These are phyloP conservation scores for Dipteronia dyeriana DNA, from an alignment of 345 rosid genomes.

Conservation along the genomic window DNA sequence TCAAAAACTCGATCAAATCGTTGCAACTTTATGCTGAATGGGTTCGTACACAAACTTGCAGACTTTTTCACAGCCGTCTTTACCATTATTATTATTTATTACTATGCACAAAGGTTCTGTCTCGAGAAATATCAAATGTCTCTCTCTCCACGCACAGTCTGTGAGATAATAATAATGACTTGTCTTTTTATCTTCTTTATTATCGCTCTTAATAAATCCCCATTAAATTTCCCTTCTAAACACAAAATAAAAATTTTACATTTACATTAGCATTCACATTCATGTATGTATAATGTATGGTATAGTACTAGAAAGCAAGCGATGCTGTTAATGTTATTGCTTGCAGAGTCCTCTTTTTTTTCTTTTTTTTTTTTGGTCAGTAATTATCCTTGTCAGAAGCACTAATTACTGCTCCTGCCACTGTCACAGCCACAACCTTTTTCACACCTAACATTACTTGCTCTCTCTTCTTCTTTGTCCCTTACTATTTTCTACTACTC, in stretches of 20 bases:
- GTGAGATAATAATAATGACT: slow-evolving; percentile 29
- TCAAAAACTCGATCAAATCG: neutral
- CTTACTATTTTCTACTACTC: slow-evolving; percentile 14
- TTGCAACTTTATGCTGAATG: neutral
- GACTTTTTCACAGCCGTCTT: slow-evolving; percentile 53
- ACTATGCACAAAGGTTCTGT: slow-evolving; percentile 40
- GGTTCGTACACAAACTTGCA: slow-evolving; percentile 30
- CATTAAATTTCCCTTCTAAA: neutral
- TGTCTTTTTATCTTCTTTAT: slow-evolving; percentile 29
- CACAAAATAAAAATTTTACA: neutral
- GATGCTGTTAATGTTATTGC: neutral
- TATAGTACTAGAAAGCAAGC: neutral
- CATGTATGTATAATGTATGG: slow-evolving; percentile 13
- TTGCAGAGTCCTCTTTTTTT: slow-evolving; percentile 23
- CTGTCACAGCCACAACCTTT: slow-evolving; percentile 23
- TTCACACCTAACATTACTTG: slow-evolving; percentile 39
- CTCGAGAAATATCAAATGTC: slow-evolving; percentile 25
- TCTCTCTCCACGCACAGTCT: slow-evolving; percentile 21
- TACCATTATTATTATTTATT: slow-evolving; percentile 41
- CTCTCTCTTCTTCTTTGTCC: slow-evolving; percentile 34
- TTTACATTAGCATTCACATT: slow-evolving; percentile 26
- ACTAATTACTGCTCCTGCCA: slow-evolving; percentile 68
- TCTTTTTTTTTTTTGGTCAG: slow-evolving; percentile 26
- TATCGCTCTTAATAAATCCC: slow-evolving; percentile 8
- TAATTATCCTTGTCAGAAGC: slow-evolving; percentile 63